Evolutionary conservation across 139 green algal species (phyloP), one percentile per base, ranked within the genome.

Genomic region (Ettlia oleoabundans): DNA sequence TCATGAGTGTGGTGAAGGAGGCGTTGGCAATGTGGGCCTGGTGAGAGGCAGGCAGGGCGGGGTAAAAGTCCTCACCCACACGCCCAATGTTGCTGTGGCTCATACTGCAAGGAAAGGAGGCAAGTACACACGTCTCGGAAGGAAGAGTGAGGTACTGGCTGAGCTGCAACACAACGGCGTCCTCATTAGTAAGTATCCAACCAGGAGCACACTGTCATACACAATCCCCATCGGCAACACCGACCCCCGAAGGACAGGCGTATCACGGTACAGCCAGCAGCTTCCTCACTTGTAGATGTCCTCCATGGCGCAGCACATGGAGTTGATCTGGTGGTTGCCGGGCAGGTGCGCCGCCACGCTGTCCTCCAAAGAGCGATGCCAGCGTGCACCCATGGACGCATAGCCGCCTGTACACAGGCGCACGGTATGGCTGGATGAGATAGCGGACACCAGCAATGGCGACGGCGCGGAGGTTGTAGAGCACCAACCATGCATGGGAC

Each of bases 291-390:
- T 89, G 58, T 72, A 81, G 10, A 79, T 24, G 33, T 79, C 72
- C 72, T 98, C 96, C 2, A 92, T 98, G 52, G 92, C 96, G 92
- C 98, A 96, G 88, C 94, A 98, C 96, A 99, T 99, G 95, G 96
- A 99, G 89, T 98, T 97, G 88, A 99, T 99, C 82, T 90, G 84
- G 74, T 96, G 91, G 88, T 98, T 98, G 68, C 89, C 87, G 1
- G 88, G 86, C 81, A 99, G 99, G 90, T 98, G 86, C 19, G 65
- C 65, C 33, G 69, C 51, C 4, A 96, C 88, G 63, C 86, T 95
- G 35, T 76, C 69, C 89, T 99, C 94, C 86, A 98, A 84, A 0
- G 90, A 89, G 1, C 38, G 58, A 58, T 97, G 93, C 78, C 91
- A 94, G 38, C 68, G 32, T 5, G 74, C 62, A n/a, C 88, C 78